A percentile compares a stretch with the other conserved stretches of the same genome.
Evolutionary conservation across 805 yeast genomes (phyloP).

Genomic region (Ogataea thermomethanolica): DNA sequence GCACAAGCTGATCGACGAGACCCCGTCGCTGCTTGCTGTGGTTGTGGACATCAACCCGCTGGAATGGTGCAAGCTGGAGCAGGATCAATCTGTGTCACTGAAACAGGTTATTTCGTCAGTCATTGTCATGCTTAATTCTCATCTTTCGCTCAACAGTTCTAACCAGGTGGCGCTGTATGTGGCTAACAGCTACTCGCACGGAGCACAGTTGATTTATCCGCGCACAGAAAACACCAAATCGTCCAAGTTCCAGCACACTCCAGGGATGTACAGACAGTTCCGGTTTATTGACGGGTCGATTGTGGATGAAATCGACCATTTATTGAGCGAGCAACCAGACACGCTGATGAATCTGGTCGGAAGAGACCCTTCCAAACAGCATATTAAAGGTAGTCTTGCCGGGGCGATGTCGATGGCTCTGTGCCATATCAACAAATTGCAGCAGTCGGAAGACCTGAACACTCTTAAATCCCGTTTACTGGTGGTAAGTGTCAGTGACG

Average conservation of each 20-base stretch:
- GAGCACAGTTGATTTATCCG: constrained; percentile 73
- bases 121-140: constrained; percentile 80
- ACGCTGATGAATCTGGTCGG: constrained; percentile 20
- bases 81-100: constrained; percentile 41
- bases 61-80: constrained; percentile 54
- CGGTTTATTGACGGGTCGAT: constrained; percentile 73
- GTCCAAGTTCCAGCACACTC: constrained; percentile 36
- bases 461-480: constrained; percentile 63
- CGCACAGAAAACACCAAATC: constrained; percentile 15
- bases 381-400: constrained; percentile 51
- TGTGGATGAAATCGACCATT: constrained; percentile 50
- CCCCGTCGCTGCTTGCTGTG: constrained; percentile 77
- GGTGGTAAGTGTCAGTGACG: constrained; percentile 64
- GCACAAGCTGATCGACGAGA: constrained; percentile 45
- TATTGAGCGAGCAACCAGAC: constrained; percentile 36
- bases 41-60: constrained; percentile 74
- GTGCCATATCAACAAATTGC: constrained; percentile 69
- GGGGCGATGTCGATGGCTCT: constrained; percentile 84
- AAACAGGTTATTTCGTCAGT: constrained; percentile 61
- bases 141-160: constrained; percentile 76
- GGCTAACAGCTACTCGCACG: constrained; percentile 54
- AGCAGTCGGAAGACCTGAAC: constrained; percentile 44
- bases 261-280: constrained; percentile 83
- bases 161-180: constrained; percentile 82
- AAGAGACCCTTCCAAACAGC: constrained; percentile 19